A percentile compares a stretch with the other conserved stretches of the same genome.
These are phyloP conservation scores for Terana coerulea DNA, from an alignment of 768 basidiomycete species.

Conservation along the genomic window DNA sequence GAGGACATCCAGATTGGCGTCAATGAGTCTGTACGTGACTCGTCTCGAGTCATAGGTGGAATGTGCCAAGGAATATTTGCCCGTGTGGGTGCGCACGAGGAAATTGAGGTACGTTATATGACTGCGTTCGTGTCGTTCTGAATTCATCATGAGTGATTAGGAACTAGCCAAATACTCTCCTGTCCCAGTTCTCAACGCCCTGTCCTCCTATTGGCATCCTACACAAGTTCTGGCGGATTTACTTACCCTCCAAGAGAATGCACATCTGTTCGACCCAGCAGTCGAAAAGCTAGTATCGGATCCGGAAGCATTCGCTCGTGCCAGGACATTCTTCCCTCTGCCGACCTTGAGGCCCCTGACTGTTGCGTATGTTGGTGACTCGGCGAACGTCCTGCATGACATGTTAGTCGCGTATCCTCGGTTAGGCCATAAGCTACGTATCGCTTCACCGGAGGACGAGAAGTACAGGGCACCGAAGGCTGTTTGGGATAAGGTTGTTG, in stretches of 20 bases:
- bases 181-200: slow-evolving; percentile 94
- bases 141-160: slow-evolving; percentile 34
- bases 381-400: slow-evolving; percentile 93
- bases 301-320: background rate
- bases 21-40: slow-evolving; percentile 84
- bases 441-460: slow-evolving; percentile 70
- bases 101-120: slow-evolving; percentile 71
- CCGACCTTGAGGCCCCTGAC: slow-evolving; percentile 73
- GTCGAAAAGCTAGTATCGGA: background rate
- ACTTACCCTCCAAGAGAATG: slow-evolving; percentile 81
- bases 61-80: slow-evolving; percentile 99
- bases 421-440: slow-evolving; percentile 78
- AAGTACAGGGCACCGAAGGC: slow-evolving; percentile 62
- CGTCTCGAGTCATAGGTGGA: slow-evolving; percentile 82
- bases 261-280: slow-evolving; percentile 45
- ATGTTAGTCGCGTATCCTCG: slow-evolving; percentile 96
- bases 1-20: slow-evolving; percentile 96
- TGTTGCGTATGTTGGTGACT: slow-evolving; percentile 91
- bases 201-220: slow-evolving; percentile 95
- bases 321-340: slow-evolving; percentile 24
- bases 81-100: slow-evolving; percentile 86
- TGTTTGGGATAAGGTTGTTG: slow-evolving; percentile 81
- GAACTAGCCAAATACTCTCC: slow-evolving; percentile 87
- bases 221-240: slow-evolving; percentile 94
- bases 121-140: background rate